phyloP scores from a whole-genome alignment of 768 basidiomycete genomes.

The Russula virescens region DNA sequence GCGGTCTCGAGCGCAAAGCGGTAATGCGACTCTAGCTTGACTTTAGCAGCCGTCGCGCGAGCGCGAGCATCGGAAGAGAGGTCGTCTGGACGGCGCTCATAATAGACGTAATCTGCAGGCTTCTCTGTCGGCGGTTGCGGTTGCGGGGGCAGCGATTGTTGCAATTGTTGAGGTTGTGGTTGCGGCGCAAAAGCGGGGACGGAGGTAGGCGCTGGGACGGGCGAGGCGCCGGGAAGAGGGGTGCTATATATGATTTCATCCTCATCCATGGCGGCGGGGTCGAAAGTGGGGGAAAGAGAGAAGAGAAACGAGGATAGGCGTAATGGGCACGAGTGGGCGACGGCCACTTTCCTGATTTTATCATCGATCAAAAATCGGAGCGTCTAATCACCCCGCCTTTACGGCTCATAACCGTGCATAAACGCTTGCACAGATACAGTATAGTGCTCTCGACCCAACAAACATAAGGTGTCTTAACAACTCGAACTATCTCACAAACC shows the following conservation, averaged over 20 bases:
- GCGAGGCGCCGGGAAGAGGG: conserved; percentile 14
- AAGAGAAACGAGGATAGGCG: neutral
- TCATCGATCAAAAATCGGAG: neutral
- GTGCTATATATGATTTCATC: conserved; percentile 22
- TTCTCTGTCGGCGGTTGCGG: conserved; percentile 27
- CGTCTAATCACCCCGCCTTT: neutral
- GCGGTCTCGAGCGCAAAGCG: conserved; percentile 94
- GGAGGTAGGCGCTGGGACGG: neutral
- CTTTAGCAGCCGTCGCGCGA: conserved; percentile 83
- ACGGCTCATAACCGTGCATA: too few species aligned
- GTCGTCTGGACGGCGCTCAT: conserved; percentile 69
- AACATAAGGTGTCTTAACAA: too few species aligned
- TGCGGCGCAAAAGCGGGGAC: neutral
- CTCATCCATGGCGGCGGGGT: conserved; percentile 18
- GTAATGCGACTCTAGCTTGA: conserved; percentile 95
- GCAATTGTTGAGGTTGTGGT: neutral
- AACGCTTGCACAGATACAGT: too few species aligned
- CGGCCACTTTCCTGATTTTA: too few species aligned
- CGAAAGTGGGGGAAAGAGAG: neutral
- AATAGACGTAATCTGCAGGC: conserved; percentile 84
- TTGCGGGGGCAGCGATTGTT: neutral
- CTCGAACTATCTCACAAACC: too few species aligned
- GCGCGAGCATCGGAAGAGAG: conserved; percentile 79
- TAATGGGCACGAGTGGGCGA: too few species aligned
- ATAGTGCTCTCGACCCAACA: too few species aligned